phyloP scores from a whole-genome alignment of 2,329 filamentous ascomycete genomes.

The Aspergillus vadensis region DNA sequence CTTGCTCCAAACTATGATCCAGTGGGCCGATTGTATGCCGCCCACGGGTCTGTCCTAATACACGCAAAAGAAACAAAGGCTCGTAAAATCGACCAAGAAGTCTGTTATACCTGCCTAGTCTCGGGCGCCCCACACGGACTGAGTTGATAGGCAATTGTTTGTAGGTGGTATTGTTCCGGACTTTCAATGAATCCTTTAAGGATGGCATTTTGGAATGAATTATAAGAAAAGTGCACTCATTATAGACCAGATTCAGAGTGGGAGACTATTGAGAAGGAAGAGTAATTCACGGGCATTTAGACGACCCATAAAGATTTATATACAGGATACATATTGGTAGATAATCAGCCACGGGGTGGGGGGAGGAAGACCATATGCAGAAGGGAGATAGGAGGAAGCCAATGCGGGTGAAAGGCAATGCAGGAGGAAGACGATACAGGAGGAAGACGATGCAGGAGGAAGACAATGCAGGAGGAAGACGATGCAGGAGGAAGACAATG shows the following conservation, averaged over 20 bases:
- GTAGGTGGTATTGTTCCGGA: not conserved
- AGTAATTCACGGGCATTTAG: not conserved
- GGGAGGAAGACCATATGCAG: not conserved
- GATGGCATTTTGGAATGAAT: not conserved
- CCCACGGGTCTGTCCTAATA: constrained; percentile 17
- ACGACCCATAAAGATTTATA: not conserved
- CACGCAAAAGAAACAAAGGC: constrained; percentile 37
- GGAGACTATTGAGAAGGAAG: not conserved
- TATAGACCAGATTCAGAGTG: not conserved
- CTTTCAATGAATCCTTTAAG: not conserved
- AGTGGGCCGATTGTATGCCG: constrained; percentile 3
- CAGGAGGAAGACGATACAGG: not conserved
- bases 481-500: not conserved
- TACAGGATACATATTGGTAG: not conserved
- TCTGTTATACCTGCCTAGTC: constrained; percentile 10
- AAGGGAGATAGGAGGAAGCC: not conserved
- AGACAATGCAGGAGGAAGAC: constrained; percentile 1
- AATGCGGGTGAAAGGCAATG: not conserved
- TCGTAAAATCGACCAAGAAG: constrained; percentile 43
- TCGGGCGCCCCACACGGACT: constrained; percentile 9
- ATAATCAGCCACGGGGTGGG: not conserved
- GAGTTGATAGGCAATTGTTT: constrained; percentile 6
- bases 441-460: not conserved
- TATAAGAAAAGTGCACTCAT: not conserved
- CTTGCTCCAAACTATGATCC: constrained; percentile 6